Evolutionary conservation across 768 basidiomycete species (phyloP), one percentile per base, ranked within the genome.

Genomic region (Russula compacta): DNA sequence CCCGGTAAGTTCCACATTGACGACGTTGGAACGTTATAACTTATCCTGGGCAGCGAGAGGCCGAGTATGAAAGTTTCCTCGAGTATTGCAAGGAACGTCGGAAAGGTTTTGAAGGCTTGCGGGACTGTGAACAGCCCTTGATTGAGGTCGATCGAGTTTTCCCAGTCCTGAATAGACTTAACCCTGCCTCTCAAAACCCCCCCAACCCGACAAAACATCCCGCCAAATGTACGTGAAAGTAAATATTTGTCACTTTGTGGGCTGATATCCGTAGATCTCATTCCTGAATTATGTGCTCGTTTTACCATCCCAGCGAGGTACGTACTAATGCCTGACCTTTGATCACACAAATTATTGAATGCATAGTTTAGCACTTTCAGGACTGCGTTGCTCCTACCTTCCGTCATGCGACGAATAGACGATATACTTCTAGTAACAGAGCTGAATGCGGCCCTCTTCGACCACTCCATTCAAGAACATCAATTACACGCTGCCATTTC

Each of bases 361-460:
- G n/a, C 36, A 32, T 12, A 35, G 19, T 10, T 62, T 65, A 91
- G 89, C 71, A 81, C 79, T 6, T 78, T 87, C 66, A 82, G 86
- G 35, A 89, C 86, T 10, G 81, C 81, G 1, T 74, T 85, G 64
- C 76, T 90, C 42, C 69, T 93, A 2, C 92, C 92, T 6, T 92
- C 89, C 1, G 81, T 93, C 63, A 79, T 80, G 66, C 79, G 79
- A 64, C 78, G 85, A 66, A 76, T 94, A 56, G 87, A 94, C 69
- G 83, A 88, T 66, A 74, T 85, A 58, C 74, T 94, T 43, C 76
- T 92, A 39, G 83, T 85, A 40, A 88, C 86, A 67, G 89, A 94
- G 71, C 75, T 93, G 64, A 91, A 92, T 67, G 81, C 81, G 24
- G 80, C 73, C 58, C 73, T 86, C 43, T 87, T 95, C 68, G 72